A percentile compares a stretch with the other conserved stretches of the same genome.
phyloP scores from a whole-genome alignment of 140 eudicot genomes.

The Stevia rebaudiana region DNA sequence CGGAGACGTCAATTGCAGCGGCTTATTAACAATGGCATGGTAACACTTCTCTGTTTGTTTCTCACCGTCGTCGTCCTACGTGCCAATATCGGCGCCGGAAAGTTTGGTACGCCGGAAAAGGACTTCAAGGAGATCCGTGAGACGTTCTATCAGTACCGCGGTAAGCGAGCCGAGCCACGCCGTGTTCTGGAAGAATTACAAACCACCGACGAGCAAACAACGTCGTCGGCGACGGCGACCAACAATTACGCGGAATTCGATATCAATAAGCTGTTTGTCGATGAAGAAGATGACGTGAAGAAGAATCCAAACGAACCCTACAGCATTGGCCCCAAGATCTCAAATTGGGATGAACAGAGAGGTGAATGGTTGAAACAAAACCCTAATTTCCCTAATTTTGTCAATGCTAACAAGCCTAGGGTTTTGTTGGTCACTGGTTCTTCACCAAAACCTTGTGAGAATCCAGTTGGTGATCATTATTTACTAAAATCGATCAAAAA shows the following conservation, averaged over 20 bases:
- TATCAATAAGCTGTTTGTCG: conserved; percentile 55
- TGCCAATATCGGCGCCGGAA: conserved; percentile 75
- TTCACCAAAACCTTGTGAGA: conserved; percentile 94
- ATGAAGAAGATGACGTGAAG: conserved; percentile 56
- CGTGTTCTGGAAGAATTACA: conserved; percentile 63
- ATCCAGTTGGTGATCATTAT: conserved; percentile 96
- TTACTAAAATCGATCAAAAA: conserved; percentile 74
- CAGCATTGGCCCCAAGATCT: conserved; percentile 70
- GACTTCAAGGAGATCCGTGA: conserved; percentile 62
- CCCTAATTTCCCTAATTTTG: conserved; percentile 54
- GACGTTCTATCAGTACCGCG: conserved; percentile 41
- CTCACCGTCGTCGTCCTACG: conserved; percentile 70
- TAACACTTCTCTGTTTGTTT: conserved; percentile 58
- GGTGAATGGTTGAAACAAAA: conserved; percentile 67
- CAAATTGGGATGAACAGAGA: conserved; percentile 87
- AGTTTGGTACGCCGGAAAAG: conserved; percentile 81
- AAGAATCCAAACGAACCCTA: conserved; percentile 58
- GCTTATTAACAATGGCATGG: conserved; percentile 48
- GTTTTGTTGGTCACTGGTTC: conserved; percentile 84
- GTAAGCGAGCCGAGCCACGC: conserved; percentile 58
- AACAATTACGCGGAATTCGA: conserved; percentile 69
- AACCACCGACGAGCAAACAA: conserved; percentile 13
- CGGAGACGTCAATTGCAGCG: conserved; percentile 56
- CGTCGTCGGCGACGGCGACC: conserved; percentile 19
- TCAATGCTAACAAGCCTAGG: conserved; percentile 62